These are phyloP conservation scores for Brassica hybrid DNA, from an alignment of 441 rosid genomes.

Conservation along the genomic window DNA sequence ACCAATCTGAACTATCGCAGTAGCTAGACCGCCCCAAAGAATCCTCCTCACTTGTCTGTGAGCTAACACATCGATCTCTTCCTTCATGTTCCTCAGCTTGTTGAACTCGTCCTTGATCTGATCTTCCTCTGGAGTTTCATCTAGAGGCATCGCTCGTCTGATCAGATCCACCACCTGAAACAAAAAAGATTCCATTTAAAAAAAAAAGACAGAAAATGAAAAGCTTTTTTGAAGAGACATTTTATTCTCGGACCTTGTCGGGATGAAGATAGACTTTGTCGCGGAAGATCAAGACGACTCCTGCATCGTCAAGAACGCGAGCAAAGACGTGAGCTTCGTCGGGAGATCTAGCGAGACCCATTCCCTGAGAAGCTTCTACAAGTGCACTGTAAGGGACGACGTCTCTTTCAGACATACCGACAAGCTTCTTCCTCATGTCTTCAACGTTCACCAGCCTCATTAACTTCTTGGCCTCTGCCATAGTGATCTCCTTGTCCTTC, in stretches of 20 bases:
- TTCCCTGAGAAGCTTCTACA: slow-evolving; percentile 59
- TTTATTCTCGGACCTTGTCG: slow-evolving; percentile 62
- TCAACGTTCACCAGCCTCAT: slow-evolving; percentile 89
- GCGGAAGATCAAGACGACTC: slow-evolving; percentile 83
- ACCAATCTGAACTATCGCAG: slow-evolving; percentile 55
- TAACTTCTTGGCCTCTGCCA: slow-evolving; percentile 73
- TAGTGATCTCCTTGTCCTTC: slow-evolving; percentile 43
- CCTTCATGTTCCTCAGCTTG: slow-evolving; percentile 62
- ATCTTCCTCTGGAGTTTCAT: slow-evolving; percentile 69
- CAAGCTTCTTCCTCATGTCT: slow-evolving; percentile 60
- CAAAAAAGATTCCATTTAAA: not conserved
- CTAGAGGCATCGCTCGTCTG: slow-evolving; percentile 75
- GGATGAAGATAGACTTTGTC: slow-evolving; percentile 91
- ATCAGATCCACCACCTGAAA: slow-evolving; percentile 85
- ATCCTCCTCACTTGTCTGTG: slow-evolving; percentile 80
- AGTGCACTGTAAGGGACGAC: slow-evolving; percentile 62
- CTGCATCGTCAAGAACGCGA: slow-evolving; percentile 87
- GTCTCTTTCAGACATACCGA: slow-evolving; percentile 72
- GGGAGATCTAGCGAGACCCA: slow-evolving; percentile 74
- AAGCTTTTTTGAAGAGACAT: not conserved
- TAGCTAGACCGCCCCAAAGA: slow-evolving; percentile 72
- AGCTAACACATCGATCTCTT: slow-evolving; percentile 74
- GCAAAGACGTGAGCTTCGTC: slow-evolving; percentile 78
- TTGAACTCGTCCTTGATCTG: slow-evolving; percentile 67
- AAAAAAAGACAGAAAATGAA: not conserved